These are phyloP conservation scores for Knoxdaviesia capensis DNA, from an alignment of 2,329 filamentous ascomycete genomes.

Conservation along the genomic window DNA sequence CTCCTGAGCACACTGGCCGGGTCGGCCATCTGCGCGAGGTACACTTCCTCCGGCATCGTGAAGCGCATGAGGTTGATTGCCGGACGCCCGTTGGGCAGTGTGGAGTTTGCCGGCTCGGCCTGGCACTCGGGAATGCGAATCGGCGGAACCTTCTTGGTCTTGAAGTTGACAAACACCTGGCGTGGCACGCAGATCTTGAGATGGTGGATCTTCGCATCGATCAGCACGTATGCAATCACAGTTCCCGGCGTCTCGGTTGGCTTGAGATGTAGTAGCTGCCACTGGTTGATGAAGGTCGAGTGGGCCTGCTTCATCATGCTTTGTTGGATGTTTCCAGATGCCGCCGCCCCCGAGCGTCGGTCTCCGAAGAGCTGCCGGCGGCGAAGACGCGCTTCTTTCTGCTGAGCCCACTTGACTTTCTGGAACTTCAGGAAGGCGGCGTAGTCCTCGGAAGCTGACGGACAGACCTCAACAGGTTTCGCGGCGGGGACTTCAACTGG, in stretches of 20 bases:
- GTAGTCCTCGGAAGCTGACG: slow-evolving; percentile 71
- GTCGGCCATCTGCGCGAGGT: slow-evolving; percentile 59
- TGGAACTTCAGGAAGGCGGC: slow-evolving; percentile 77
- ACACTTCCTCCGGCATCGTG: slow-evolving; percentile 72
- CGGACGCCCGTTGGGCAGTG: slow-evolving; percentile 82
- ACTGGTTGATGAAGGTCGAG: slow-evolving; percentile 73
- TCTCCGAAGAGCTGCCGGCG: slow-evolving; percentile 88
- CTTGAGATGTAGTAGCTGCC: slow-evolving; percentile 81
- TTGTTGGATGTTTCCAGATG: slow-evolving; percentile 33
- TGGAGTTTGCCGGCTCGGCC: slow-evolving; percentile 85
- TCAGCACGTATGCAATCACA: slow-evolving; percentile 74
- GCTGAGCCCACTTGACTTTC: slow-evolving; percentile 97
- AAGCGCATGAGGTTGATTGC: slow-evolving; percentile 91
- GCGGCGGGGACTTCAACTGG: slow-evolving; percentile 47
- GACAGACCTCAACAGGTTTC: slow-evolving; percentile 35
- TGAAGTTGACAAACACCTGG: slow-evolving; percentile 80
- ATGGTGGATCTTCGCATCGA: slow-evolving; percentile 77
- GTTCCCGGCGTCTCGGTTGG: slow-evolving; percentile 70
- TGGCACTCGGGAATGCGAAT: slow-evolving; percentile 61
- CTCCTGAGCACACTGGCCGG: slow-evolving; percentile 50
- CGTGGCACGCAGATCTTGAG: slow-evolving; percentile 79
- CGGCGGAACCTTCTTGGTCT: slow-evolving; percentile 69
- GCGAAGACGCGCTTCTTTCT: slow-evolving; percentile 72
- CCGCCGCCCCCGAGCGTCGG: slow-evolving; percentile 28
- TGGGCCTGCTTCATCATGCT: slow-evolving; percentile 86